phyloP scores from a whole-genome alignment of 129 eudicot genomes.

The Helichrysum umbraculigerum region DNA sequence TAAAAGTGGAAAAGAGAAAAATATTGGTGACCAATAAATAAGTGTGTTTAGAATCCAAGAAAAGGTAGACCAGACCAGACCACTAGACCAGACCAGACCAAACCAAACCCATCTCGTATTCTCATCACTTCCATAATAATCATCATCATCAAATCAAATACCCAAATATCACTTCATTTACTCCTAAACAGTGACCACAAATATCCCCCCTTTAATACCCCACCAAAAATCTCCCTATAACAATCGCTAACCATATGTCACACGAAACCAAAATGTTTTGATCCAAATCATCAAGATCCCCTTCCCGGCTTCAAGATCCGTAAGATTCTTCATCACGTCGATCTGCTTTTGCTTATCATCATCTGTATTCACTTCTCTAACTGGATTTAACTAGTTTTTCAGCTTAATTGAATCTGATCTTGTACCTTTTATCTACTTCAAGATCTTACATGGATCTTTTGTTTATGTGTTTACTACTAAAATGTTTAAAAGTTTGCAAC shows the following conservation, averaged over 20 bases:
- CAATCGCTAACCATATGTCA: conserved; percentile 18
- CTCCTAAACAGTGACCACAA: background rate
- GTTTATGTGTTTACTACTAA: background rate
- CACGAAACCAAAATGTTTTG: conserved; percentile 20
- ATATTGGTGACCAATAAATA: background rate
- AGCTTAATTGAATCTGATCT: background rate
- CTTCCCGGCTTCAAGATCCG: conserved; percentile 32
- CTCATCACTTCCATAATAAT: background rate
- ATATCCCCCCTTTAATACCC: background rate
- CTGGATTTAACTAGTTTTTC: background rate
- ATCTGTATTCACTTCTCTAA: background rate
- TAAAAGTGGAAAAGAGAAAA: too few relatives aligned
- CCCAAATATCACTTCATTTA: background rate
- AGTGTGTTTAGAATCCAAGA: background rate
- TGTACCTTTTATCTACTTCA: background rate
- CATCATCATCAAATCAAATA: background rate
- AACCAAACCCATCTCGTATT: background rate
- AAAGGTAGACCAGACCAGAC: background rate
- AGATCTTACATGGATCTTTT: background rate
- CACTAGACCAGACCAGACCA: too few relatives aligned
- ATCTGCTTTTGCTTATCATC: background rate
- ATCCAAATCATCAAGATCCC: conserved; percentile 32
- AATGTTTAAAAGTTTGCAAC: background rate
- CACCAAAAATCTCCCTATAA: conserved; percentile 18
- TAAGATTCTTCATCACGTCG: conserved; percentile 27